Evolutionary conservation across 495 filamentous ascomycete genomes (phyloP), one percentile per base, ranked within the genome.

Genomic region (Aspergillus campestris): DNA sequence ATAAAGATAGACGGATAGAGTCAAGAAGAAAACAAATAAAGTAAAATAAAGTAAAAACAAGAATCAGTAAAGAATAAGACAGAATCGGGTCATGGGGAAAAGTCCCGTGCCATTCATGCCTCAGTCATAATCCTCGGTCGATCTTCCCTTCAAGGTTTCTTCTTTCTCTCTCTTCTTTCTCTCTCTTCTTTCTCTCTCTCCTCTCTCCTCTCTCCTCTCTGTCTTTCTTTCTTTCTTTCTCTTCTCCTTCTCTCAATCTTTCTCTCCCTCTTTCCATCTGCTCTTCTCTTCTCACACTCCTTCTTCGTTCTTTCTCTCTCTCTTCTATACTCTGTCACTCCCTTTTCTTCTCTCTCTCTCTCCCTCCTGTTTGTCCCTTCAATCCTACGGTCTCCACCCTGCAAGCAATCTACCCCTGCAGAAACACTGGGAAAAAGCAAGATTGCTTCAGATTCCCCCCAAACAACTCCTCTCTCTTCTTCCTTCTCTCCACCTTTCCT

Each of bases 101-200:
- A 24, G 18, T 24, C 18, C 18, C 18, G 18, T 24, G 18, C 18
- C 18, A 24, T 24, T 24, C 18, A 24, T 24, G 18, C 18, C 18
- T 24, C 18, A 24, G 18, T 24, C 18, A 24, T 24, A 24, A 24
- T 24, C 18, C 18, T 24, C 18, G 18, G 18, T 24, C 18, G 18
- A 24, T 24, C 18, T 24, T 24, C 18, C 18, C 18, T 24, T 24
- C 34, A 39, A 45, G 32, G 38, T 28, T 18, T 44, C 32, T 41
- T 48, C 39, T 24, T 32, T 38, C 27, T 40, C 31, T 33, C 42
- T 43, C 35, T 28, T 31, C 40, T 35, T 41, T 45, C 32, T 44
- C 42, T 30, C 49, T 40, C 29, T 40, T 34, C 37, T 36, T 39
- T 49, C 46, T 24, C 41, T 52, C 50, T 48, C 37, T 44, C 31